Evolutionary conservation across 192 early-diverging fungal species (phyloP), one percentile per base, ranked within the genome.

Genomic region (Coemansia sp.): DNA sequence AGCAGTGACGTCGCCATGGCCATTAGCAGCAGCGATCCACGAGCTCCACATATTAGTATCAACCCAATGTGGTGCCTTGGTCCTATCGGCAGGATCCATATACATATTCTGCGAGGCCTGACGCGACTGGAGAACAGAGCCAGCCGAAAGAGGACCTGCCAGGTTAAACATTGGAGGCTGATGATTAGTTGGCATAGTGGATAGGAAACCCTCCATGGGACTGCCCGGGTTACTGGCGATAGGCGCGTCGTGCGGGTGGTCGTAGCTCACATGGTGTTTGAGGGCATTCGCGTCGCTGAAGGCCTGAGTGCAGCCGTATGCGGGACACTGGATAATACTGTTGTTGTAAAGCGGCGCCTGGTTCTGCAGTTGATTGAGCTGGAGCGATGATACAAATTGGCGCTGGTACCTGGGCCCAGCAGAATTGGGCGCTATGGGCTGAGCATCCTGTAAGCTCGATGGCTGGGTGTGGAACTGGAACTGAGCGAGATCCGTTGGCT

Each of bases 11-110:
- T 72, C 69, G 13, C 70, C 43, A 6, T 84, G 70, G 8, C 81
- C 81, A 39, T 84, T 79, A 2, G 81, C 81, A 5, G 81, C 81
- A 13, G 76, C 81, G 39, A 84, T 84, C 81, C 81, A 84, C 66
- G 68, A 71, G 18, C 76, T 78, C 77, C 76, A 79, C 33, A 70
- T 22, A 9, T 46, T 60, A 1, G 67, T 71, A 41, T 84, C 77
- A 0, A 84, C 69, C 81, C 81, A 84, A 34, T 84, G 81, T 20
- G 81, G 81, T 1, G 81, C 76, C 69, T 76, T 78, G 5, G 58
- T 66, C 4, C 76, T 65, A 57, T 78, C 73, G 1, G 49, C 49
- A 3, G 67, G 33, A 16, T 39, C 67, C 55, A 69, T n/a, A 33
- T 69, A 57, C 24, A 68, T 29, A 9, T 15, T 18, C 36, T 68